phyloP scores from a whole-genome alignment of 1,284 basidiomycete species.

The Puccinia brachypodii region DNA sequence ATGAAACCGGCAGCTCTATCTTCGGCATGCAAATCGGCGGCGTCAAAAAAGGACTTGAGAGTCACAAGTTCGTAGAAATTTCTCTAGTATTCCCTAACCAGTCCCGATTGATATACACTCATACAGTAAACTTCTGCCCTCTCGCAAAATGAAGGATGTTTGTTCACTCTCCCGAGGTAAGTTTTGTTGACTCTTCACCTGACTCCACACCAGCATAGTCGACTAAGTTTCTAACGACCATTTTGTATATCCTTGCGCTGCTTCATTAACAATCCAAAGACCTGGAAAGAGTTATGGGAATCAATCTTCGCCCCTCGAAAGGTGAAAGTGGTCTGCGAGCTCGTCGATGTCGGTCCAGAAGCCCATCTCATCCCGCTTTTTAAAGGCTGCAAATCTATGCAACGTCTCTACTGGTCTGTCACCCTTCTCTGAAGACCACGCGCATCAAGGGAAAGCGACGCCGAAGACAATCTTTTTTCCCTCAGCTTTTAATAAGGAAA shows the following conservation, averaged over 20 bases:
- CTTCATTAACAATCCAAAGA: no score
- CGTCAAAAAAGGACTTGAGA: not conserved
- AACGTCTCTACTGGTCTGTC: not conserved
- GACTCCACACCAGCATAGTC: no score
- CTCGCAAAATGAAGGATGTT: no score
- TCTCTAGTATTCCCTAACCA: not conserved
- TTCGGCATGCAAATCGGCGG: not conserved
- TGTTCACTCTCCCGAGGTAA: no score
- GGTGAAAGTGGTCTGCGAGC: no score
- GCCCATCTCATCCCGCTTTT: not conserved
- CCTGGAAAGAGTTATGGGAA: no score
- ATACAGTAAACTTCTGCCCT: no score
- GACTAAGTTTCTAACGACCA: no score
- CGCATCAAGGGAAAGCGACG: not conserved
- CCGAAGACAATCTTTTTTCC: not conserved
- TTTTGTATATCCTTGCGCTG: no score
- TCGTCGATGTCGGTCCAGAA: not conserved
- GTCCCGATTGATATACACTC: no score
- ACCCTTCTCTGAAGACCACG: not conserved
- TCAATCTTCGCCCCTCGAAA: no score
- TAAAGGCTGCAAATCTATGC: not conserved
- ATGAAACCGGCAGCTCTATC: slow-evolving; percentile 26
- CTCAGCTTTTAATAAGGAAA: not conserved
- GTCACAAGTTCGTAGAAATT: not conserved
- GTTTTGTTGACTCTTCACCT: no score